phyloP scores from a whole-genome alignment of 371 early-diverging fungal species.

The Mortierella sp. region DNA sequence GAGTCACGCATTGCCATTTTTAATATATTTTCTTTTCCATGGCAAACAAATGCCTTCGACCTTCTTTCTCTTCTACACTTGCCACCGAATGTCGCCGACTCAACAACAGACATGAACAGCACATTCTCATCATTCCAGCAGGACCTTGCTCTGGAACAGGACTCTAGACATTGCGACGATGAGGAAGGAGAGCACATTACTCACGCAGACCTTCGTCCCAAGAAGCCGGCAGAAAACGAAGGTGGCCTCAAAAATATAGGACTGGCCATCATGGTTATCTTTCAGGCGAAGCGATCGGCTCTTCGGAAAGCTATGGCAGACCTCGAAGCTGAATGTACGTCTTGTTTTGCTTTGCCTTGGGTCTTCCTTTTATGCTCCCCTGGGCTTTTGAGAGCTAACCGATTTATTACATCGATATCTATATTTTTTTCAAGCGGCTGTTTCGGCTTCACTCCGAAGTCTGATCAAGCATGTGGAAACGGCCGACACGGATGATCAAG shows the following conservation, averaged over 20 bases:
- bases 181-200: constrained; percentile 7
- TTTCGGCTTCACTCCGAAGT: constrained; percentile 19
- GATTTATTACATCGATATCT: not conserved
- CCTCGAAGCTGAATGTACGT: constrained; percentile 27
- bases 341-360: not conserved
- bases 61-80: not conserved
- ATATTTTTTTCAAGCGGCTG: not conserved
- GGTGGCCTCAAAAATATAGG: constrained; percentile 25
- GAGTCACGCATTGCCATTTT: not conserved
- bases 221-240: not conserved
- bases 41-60: not conserved
- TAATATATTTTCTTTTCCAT: not conserved
- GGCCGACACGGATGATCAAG: not conserved
- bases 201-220: not conserved
- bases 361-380: not conserved
- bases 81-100: not conserved
- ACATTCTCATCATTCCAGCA: constrained; percentile 15
- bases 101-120: not conserved
- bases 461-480: constrained; percentile 18
- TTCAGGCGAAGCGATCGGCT: constrained; percentile 35
- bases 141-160: constrained; percentile 25
- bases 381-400: not conserved
- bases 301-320: constrained; percentile 28
- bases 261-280: constrained; percentile 35
- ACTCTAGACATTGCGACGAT: not conserved